These are phyloP conservation scores for Caloboletus inedulis DNA, from an alignment of 1,284 basidiomycete species.

Conservation along the genomic window DNA sequence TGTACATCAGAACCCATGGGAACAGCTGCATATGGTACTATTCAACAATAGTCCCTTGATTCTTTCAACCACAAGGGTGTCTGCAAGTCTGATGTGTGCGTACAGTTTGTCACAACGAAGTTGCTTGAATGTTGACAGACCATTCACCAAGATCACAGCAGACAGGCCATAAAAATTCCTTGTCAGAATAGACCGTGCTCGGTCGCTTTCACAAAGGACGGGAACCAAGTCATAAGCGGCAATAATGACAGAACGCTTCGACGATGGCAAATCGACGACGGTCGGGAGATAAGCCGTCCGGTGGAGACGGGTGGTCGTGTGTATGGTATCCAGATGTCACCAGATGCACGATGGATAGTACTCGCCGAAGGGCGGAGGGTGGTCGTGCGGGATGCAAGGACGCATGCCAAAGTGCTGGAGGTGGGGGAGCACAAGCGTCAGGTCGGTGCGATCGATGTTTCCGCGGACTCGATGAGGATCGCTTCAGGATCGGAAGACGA, in stretches of 20 bases:
- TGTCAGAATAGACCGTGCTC: background rate
- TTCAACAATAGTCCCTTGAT: too few species aligned
- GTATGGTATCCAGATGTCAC: background rate
- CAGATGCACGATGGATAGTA: conserved; percentile 5
- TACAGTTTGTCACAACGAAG: background rate
- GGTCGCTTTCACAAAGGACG: background rate
- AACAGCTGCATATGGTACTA: background rate
- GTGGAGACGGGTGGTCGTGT: background rate
- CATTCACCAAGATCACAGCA: background rate
- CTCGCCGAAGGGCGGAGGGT: background rate
- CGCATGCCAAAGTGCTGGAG: background rate
- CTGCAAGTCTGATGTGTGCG: background rate
- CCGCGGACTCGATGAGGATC: conserved; percentile 4
- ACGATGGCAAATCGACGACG: background rate
- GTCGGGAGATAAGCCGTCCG: background rate
- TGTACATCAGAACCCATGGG: too few species aligned
- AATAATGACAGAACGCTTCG: background rate
- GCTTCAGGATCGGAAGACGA: conserved; percentile 6
- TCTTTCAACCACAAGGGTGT: background rate
- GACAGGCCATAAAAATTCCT: background rate
- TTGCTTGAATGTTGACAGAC: background rate
- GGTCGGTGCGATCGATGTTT: background rate
- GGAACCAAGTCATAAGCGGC: background rate
- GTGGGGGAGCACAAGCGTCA: background rate
- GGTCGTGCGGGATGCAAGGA: conserved; percentile 1